Evolutionary conservation across 805 yeast genomes (phyloP), one percentile per base, ranked within the genome.

Genomic region (Clavispora fructus): DNA sequence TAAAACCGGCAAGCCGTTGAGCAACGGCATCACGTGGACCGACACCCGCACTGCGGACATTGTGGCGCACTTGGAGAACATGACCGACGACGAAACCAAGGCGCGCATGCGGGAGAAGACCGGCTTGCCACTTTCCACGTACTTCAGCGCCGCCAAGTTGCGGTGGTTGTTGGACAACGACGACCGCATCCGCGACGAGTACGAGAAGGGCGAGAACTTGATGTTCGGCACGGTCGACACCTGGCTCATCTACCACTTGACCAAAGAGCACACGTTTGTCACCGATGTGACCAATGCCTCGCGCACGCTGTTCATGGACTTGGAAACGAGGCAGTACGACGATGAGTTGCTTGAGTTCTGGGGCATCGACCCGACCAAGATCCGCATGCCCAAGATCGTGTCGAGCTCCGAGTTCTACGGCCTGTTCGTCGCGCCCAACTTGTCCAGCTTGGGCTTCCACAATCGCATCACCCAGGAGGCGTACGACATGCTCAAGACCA

Each of bases 181-280:
- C 55, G 80, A 80, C 38, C 73, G 65, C 12, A 86, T 86, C 35
- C 69, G 78, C 51, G 78, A 78, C 35, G 82, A 83, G 43, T 88
- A 89, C 62, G 87, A 85, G 45, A 69, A 72, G 39, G 92, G 90
- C 42, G 85, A 85, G 42, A 77, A 78, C 61, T 73, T 90, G 59
- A 85, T 88, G 85, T 90, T 90, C 62, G 97, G 97, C 48, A 91
- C 97, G 26, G 85, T 92, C 39, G 98, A 91, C 66, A 82, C 96
- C 16, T 91, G 98, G 98, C 77, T 91, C 51, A 81, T 91, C 50
- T 88, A 87, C 67, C 85, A 89, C 60, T 70, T 91, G 63, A 86
- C 96, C 29, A 73, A 74, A 57, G 84, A 84, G 58, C 75, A 78
- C 43, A 64, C 83, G 0, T 87, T 79, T 62, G 84, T 87, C 40